phyloP scores from a whole-genome alignment of 352 stramenopile species.

The Pythium volutum region DNA sequence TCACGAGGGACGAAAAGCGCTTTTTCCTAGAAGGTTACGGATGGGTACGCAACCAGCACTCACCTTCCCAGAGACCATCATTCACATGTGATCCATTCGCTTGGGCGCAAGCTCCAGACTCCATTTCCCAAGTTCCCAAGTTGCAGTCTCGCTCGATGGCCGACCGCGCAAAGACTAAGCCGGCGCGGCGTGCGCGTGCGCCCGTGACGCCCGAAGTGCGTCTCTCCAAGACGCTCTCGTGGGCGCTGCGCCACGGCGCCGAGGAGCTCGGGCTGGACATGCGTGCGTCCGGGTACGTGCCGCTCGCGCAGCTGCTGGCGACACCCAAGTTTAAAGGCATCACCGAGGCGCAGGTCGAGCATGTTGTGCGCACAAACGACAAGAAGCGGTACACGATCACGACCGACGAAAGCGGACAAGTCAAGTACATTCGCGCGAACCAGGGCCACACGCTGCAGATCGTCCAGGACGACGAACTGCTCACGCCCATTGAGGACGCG shows the following conservation, averaged over 20 bases:
- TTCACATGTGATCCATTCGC: neutral
- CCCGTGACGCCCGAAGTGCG: constrained; percentile 45
- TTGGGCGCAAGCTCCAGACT: neutral
- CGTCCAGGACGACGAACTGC: constrained; percentile 68
- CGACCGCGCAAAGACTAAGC: constrained; percentile 1
- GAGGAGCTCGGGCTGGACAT: constrained; percentile 68
- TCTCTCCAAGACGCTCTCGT: constrained; percentile 76
- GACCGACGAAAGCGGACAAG: constrained; percentile 34
- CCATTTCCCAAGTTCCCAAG: neutral
- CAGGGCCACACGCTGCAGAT: constrained; percentile 71
- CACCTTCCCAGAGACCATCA: constrained; percentile 6
- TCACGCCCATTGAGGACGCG: constrained; percentile 56
- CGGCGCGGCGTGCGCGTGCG: constrained; percentile 1
- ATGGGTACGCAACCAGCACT: constrained; percentile 6
- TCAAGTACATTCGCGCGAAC: constrained; percentile 76
- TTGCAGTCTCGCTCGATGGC: neutral
- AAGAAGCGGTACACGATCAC: constrained; percentile 80
- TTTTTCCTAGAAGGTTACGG: neutral
- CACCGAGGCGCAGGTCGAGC: constrained; percentile 54
- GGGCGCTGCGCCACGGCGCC: constrained; percentile 71
- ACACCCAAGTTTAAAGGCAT: constrained; percentile 53
- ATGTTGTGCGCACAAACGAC: constrained; percentile 57
- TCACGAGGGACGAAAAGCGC: neutral
- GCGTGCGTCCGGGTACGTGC: constrained; percentile 64
- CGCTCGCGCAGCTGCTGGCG: constrained; percentile 43